These are phyloP conservation scores for Metschnikowia henanensis DNA, from an alignment of 805 yeast genomes.

Conservation along the genomic window DNA sequence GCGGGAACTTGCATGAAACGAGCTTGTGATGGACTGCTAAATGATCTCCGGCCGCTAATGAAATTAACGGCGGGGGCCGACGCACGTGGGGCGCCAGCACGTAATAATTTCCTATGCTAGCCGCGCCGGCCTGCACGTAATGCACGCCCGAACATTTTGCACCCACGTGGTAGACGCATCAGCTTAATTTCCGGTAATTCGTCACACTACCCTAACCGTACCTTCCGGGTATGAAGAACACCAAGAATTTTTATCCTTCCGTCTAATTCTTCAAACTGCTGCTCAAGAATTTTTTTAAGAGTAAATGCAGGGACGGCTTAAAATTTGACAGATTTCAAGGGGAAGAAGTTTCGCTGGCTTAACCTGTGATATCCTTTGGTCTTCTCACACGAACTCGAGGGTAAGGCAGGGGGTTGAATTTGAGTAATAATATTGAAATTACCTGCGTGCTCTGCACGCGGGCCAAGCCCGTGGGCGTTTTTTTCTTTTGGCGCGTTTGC, in stretches of 20 bases:
- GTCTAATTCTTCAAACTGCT: conserved; percentile 2
- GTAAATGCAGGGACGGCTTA: background rate
- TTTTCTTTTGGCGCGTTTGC: conserved; percentile 24
- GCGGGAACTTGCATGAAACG: too few relatives aligned
- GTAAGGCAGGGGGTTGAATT: background rate
- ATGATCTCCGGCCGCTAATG: too few relatives aligned
- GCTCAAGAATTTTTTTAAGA: background rate
- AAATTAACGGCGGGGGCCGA: background rate
- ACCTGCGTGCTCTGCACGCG: background rate
- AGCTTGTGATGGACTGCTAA: too few relatives aligned
- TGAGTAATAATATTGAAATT: background rate
- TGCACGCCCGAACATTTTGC: conserved; percentile 5
- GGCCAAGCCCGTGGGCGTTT: conserved; percentile 7
- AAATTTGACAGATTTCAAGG: conserved; percentile 1
- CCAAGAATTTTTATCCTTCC: conserved; percentile 4
- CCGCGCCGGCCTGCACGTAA: background rate
- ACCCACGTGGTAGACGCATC: conserved; percentile 17
- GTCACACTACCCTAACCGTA: conserved; percentile 16
- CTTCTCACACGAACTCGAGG: background rate
- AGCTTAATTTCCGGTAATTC: conserved; percentile 11
- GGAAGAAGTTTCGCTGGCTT: background rate
- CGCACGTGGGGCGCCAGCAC: conserved; percentile 4
- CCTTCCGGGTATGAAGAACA: conserved; percentile 2
- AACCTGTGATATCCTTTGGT: too few relatives aligned
- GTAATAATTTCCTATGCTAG: background rate